These are phyloP conservation scores for Wickerhamiella qilinensis DNA, from an alignment of 805 yeast genomes.

Conservation along the genomic window DNA sequence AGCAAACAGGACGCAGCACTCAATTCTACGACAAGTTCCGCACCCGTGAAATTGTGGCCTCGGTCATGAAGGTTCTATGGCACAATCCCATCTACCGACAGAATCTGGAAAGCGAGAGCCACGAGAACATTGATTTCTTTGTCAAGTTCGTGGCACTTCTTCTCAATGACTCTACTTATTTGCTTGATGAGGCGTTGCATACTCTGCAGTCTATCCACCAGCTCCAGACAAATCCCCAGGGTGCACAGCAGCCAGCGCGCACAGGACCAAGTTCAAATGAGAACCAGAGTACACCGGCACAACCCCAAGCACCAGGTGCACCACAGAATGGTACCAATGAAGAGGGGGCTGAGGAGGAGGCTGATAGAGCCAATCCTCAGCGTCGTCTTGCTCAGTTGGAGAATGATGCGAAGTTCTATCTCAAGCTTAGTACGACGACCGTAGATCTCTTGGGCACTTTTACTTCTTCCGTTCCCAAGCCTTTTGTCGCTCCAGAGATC, in stretches of 20 bases:
- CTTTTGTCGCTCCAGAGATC: constrained; percentile 75
- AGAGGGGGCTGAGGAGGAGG: constrained; percentile 29
- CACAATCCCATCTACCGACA: constrained; percentile 46
- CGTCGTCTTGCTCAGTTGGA: constrained; percentile 47
- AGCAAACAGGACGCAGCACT: constrained; percentile 85
- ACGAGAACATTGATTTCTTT: constrained; percentile 62
- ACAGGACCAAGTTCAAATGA: constrained; percentile 7
- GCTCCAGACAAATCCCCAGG: constrained; percentile 31
- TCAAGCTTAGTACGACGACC: constrained; percentile 72
- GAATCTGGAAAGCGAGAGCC: constrained; percentile 55
- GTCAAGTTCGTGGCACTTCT: constrained; percentile 85
- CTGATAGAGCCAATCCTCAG: constrained; percentile 4
- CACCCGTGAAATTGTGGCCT: constrained; percentile 71
- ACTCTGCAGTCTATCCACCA: constrained; percentile 65
- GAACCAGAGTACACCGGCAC: background rate
- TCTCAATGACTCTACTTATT: constrained; percentile 84
- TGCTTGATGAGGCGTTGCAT: constrained; percentile 78
- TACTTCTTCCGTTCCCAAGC: constrained; percentile 71
- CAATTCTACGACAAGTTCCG: constrained; percentile 95
- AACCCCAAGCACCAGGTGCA: background rate
- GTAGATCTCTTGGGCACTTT: constrained; percentile 64
- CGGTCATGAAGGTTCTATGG: constrained; percentile 74
- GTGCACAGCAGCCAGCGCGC: constrained; percentile 17
- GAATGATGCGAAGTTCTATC: constrained; percentile 60
- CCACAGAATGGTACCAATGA: background rate